Base-by-base conservation (phyloP, 1,139 yeast genomes). In the Nakaseomyces nivariensis region DNA sequence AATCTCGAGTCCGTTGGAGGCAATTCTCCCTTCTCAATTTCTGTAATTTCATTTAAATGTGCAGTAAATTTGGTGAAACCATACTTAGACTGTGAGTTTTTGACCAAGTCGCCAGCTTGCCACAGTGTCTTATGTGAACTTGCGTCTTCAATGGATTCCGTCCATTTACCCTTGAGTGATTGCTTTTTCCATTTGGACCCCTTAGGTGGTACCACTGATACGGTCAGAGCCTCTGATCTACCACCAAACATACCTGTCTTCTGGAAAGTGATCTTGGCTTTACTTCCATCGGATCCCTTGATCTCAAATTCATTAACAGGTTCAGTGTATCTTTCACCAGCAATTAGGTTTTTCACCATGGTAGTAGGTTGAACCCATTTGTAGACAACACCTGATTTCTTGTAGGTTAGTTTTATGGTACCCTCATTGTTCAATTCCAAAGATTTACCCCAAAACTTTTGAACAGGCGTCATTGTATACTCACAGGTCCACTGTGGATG, bases 261-360 rank as follows among this genome's bases (percentile, higher is more conserved):
- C 69, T 87, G 85, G 70, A 86, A 90, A 47, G 79, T 86, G 29
- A 86, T 80, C 5, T 77, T 75, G 1, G 95, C 87, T 54, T 74
- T 77, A 46, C 76, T 74, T 0, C 95, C 95, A 17, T 71, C 72
- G 2, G 88, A 78, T 3, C 92, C 79, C 48, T 77, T 77, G 4
- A 92, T 74, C 0, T 83, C 79, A 55, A 88, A 73, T 3, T 81
- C 67, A 8, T 88, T 84, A 1, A 77, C 73, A 1, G 98, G 98
- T 64, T 92, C 98, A n/a, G 88, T 74, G 65, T 89, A 92, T 65
- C 88, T 85, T 60, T 92, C 97, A 32, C 98, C 98, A 3, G 97
- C 96, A 61, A 92, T 82, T 49, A 92, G 75, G 62, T 90, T 90
- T 59, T 92, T 83, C 61, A 92, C 71, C 62, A 87, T 75, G 0